Base-by-base conservation (phyloP, 331 rosid species). In the Malus hybrid region DNA sequence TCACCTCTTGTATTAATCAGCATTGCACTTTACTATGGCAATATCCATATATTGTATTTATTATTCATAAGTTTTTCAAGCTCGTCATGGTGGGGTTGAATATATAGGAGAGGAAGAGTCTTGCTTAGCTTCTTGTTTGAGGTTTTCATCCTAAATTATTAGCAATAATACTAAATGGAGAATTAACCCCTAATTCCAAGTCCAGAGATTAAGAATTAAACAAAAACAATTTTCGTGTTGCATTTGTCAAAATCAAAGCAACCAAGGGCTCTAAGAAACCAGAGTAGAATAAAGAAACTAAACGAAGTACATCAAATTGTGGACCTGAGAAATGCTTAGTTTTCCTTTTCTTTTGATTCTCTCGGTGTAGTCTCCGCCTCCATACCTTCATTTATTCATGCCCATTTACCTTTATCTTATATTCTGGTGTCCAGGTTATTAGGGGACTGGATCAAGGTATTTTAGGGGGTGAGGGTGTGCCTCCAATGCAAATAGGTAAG, bases 361-460 rank as follows among this genome's bases (percentile, higher is more conserved):
- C 56, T 52, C 4, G 57, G 20, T 6, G 57, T 52, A 52, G 20
- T 52, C 2, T 28, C 10, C 18, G 3, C 39, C 70, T 34, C 52
- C 28, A 0, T 66, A 19, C 18, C 76, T 39, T 69, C 67, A 16
- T 54, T 33, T 68, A 6, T 20, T 66, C 61, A 74, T 84, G 63
- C 46, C 77, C 56, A 70, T 52, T 34, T 74, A 67, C 67, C 8
- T 22, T 72, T 71, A 68, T 63, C 24, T 20, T 28, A 13, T 69
- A 1, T 29, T 76, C 65, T 59, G 66, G 33, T 16, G 20, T 69
- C 14, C 84, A 94, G 96, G 84, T 92, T 77, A 85, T 92, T 52
- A 86, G 67, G 83, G 97, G 99, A 50, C 81, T 94, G 87, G 97
- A 94, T 88, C 99, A 94, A 77, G 99, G 99, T 61, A 92, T 94